Conservation (phyloP, 495 filamentous ascomycete species). For the Xylaria acuta region DNA sequence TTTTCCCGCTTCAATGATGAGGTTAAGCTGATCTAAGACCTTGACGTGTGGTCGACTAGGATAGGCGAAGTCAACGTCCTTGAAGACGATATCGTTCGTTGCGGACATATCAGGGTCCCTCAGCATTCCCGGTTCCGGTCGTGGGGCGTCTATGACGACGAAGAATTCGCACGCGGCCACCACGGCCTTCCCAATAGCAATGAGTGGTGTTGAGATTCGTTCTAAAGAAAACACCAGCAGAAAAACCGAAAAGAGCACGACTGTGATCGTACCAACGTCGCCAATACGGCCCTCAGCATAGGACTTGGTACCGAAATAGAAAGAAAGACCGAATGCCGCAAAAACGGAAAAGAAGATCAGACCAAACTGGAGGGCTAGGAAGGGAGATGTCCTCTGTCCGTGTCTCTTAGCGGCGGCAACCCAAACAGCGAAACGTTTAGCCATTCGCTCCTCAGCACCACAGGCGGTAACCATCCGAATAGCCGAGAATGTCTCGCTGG, state of each 20-base stretch:
- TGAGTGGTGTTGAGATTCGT: slow-evolving; percentile 58
- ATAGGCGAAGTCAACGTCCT: slow-evolving; percentile 70
- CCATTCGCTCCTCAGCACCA: slow-evolving; percentile 63
- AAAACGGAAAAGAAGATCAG: slow-evolving; percentile 52
- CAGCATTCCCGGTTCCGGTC: slow-evolving; percentile 49
- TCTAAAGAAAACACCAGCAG: slow-evolving; percentile 56
- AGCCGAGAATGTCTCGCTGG: slow-evolving; percentile 61
- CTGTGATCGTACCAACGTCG: slow-evolving; percentile 53
- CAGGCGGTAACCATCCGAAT: slow-evolving; percentile 69
- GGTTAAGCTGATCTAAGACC: slow-evolving; percentile 61
- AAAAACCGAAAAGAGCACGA: slow-evolving; percentile 64
- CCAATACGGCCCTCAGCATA: slow-evolving; percentile 47
- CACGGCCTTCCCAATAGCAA: slow-evolving; percentile 58
- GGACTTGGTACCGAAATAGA: slow-evolving; percentile 60
- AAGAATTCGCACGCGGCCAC: slow-evolving; percentile 64
- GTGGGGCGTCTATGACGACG: slow-evolving; percentile 61
- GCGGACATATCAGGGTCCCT: slow-evolving; percentile 55
- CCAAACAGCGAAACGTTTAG: slow-evolving; percentile 59
- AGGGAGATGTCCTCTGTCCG: slow-evolving; percentile 55
- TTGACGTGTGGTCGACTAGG: slow-evolving; percentile 70
- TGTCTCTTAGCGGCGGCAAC: slow-evolving; percentile 61
- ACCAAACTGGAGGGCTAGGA: slow-evolving; percentile 47
- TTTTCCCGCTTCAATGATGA: slow-evolving; percentile 74
- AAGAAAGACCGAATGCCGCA: slow-evolving; percentile 52
- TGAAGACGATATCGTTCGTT: slow-evolving; percentile 63